phyloP scores from a whole-genome alignment of 2,329 filamentous ascomycete species.

The Diplodia seriata region DNA sequence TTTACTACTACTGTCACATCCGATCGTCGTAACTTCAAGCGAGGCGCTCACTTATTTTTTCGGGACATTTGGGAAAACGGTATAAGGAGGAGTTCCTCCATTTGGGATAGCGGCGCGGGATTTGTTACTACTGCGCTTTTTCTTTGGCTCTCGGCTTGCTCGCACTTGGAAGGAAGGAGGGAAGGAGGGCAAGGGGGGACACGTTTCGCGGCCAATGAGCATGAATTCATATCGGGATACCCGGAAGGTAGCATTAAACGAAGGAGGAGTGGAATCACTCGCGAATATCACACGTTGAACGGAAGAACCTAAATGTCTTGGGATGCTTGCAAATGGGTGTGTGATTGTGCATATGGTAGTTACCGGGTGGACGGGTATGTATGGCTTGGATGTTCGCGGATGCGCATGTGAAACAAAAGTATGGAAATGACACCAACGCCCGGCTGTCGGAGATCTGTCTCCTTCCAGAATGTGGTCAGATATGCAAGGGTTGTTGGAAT shows the following conservation, averaged over 20 bases:
- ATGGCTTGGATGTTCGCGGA: not conserved
- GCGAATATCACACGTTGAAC: not conserved
- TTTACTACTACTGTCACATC: not conserved
- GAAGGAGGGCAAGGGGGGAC: not conserved
- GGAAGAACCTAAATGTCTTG: not conserved
- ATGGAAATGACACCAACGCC: not conserved
- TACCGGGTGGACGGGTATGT: not conserved
- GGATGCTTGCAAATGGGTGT: not conserved
- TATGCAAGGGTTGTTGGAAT: not conserved
- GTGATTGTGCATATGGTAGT: not conserved
- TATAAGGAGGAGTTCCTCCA: not conserved
- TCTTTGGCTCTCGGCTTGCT: not conserved
- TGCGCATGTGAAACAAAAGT: not conserved
- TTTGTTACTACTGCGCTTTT: not conserved
- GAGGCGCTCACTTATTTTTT: slow-evolving; percentile 18
- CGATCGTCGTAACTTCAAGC: slow-evolving; percentile 4
- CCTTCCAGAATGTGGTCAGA: not conserved
- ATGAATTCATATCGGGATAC: not conserved
- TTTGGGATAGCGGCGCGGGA: slow-evolving; percentile 4
- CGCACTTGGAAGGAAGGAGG: not conserved
- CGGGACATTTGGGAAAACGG: not conserved
- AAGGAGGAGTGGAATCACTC: not conserved
- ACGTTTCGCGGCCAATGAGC: not conserved
- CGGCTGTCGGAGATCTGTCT: not conserved
- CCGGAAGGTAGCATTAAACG: not conserved